These are phyloP conservation scores for Plasmopara muralis DNA, from an alignment of 352 stramenopile genomes.

Conservation along the genomic window DNA sequence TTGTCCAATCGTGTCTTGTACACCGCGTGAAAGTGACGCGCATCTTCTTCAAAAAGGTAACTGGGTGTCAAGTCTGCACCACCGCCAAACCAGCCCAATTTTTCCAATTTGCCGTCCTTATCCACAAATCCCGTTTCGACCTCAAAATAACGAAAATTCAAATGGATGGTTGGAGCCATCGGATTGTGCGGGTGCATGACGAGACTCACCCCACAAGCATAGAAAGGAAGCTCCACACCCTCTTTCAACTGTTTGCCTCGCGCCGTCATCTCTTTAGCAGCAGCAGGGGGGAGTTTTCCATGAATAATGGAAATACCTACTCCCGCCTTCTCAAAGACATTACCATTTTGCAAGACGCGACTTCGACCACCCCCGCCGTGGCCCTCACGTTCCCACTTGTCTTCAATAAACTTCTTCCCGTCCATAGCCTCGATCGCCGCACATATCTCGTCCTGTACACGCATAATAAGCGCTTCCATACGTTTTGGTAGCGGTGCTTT, in stretches of 20 bases:
- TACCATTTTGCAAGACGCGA: slow-evolving; percentile 90
- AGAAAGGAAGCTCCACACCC: slow-evolving; percentile 89
- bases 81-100: slow-evolving; percentile 92
- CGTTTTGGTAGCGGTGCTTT: slow-evolving; percentile 59
- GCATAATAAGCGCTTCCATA: slow-evolving; percentile 78
- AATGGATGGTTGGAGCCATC: slow-evolving; percentile 95
- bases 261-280: slow-evolving; percentile 73
- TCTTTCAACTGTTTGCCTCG: slow-evolving; percentile 70
- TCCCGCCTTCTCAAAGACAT: slow-evolving; percentile 97
- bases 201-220: slow-evolving; percentile 92
- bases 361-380: slow-evolving; percentile 93
- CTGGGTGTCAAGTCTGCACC: slow-evolving; percentile 96
- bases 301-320: slow-evolving; percentile 97
- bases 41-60: slow-evolving; percentile 95
- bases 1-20: slow-evolving; percentile 94
- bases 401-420: slow-evolving; percentile 91
- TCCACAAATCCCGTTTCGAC: slow-evolving; percentile 74
- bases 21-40: slow-evolving; percentile 96
- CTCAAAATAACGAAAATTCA: slow-evolving; percentile 99
- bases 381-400: slow-evolving; percentile 92
- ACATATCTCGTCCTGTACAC: slow-evolving; percentile 84
- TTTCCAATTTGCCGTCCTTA: slow-evolving; percentile 74
- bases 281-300: slow-evolving; percentile 88
- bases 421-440: slow-evolving; percentile 87
- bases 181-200: slow-evolving; percentile 96